Evolutionary conservation across 306 rosid genomes (phyloP), one percentile per base, ranked within the genome.

Genomic region (Vigna nakashimae): DNA sequence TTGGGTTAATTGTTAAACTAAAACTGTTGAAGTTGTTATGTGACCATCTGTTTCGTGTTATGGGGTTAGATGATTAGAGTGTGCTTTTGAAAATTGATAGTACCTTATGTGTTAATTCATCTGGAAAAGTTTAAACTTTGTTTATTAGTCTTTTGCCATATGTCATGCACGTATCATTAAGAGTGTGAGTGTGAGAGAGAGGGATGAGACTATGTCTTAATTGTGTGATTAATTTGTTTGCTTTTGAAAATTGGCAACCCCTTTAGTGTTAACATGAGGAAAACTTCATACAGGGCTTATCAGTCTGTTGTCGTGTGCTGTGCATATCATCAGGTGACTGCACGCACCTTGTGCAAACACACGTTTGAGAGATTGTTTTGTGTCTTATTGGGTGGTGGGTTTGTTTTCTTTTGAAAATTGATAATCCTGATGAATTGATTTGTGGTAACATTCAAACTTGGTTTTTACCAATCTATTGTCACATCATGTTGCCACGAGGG

Each of bases 391-490:
- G 65, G 65, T 40, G 48, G 34, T 74, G 57, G 38, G 38, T 49
- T 56, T 9, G 38, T 69, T 74, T 74, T 30, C 50, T 74, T 74
- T 74, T 57, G 71, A 36, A 56, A 22, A 8, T 48, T 57, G 71
- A 34, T 49, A 57, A 30, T 72, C 43, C 12, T 65, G 7, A 10
- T 74, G 73, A 73, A 32, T 26, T 28, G 15, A 64, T 69, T 84
- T 46, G 34, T 51, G 64, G 62, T 32, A 62, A 77, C 67, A 24
- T 20, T 56, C 4, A 7, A 20, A 18, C 69, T 69, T 75, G 49
- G 40, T 40, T 26, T 45, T 45, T 42, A 30, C 30, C 20, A 6
- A 38, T 52, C 55, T 52, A 15, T 56, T 57, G 67, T 20, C 52
- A 75, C 43, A 20, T 83, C 74, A 45, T 79, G 38, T n/a, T 9